These are phyloP conservation scores for Sindora glabra DNA, from an alignment of 306 rosid genomes.

Conservation along the genomic window DNA sequence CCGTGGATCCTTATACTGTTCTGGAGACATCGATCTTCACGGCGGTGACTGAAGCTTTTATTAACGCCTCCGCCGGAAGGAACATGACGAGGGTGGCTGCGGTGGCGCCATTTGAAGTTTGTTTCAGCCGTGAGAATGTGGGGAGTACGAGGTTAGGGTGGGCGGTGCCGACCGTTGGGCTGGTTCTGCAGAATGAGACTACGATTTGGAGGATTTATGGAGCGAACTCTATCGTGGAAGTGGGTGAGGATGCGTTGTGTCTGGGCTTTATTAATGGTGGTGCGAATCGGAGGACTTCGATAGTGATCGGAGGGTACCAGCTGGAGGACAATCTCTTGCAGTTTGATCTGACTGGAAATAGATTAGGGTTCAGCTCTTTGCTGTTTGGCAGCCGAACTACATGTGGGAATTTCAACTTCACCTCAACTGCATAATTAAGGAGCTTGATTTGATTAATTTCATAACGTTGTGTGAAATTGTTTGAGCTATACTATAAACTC, in stretches of 20 bases:
- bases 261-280: constrained; percentile 44
- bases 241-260: constrained; percentile 13
- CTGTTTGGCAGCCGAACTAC: constrained; percentile 23
- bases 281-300: constrained; percentile 8
- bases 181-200: constrained; percentile 19
- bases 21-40: constrained; percentile 46
- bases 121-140: constrained; percentile 32
- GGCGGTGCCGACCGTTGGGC: constrained; percentile 31
- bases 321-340: constrained; percentile 30
- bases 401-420: constrained; percentile 34
- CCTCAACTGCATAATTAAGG: constrained; percentile 14
- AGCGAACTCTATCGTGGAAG: constrained; percentile 30
- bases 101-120: constrained; percentile 38
- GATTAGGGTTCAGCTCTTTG: constrained; percentile 37
- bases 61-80: constrained; percentile 21
- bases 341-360: constrained; percentile 28
- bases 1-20: constrained; percentile 52
- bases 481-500: no score
- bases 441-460: no score
- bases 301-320: constrained; percentile 43
- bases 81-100: constrained; percentile 29
- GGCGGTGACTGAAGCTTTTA: constrained; percentile 34
- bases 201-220: constrained; percentile 27
- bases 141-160: constrained; percentile 12
- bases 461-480: no score